These are phyloP conservation scores for Austroboletus niveus DNA, from an alignment of 1,284 basidiomycete genomes.

Conservation along the genomic window DNA sequence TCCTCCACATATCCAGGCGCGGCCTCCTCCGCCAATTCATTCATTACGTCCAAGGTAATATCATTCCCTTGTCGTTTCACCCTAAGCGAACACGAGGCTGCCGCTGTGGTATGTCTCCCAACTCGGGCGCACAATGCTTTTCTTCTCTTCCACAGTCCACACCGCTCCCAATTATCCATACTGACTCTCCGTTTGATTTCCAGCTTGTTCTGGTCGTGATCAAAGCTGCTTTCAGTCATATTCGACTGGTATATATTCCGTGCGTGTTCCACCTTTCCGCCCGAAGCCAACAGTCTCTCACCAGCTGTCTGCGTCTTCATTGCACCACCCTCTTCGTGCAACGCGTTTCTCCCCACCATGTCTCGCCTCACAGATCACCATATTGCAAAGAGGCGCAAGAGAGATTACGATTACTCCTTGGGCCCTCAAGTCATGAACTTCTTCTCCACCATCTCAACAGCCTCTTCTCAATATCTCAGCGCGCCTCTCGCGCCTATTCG, in stretches of 20 bases:
- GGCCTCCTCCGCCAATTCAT: constrained; percentile 67
- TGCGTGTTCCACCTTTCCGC: constrained; percentile 13
- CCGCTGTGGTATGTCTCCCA: constrained; percentile 9
- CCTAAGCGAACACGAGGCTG: constrained; percentile 29
- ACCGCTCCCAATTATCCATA: constrained; percentile 12
- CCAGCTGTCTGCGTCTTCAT: constrained; percentile 6
- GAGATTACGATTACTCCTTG: constrained; percentile 29
- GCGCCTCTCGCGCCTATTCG: constrained; percentile 51
- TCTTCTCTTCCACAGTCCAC: constrained; percentile 22
- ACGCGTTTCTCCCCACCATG: constrained; percentile 18
- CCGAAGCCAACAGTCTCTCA: constrained; percentile 15
- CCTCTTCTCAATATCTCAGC: constrained; percentile 47
- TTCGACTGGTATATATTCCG: constrained; percentile 32
- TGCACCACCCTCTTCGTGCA: not conserved
- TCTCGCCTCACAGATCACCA: constrained; percentile 28
- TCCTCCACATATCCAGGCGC: constrained; percentile 46
- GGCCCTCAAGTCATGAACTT: constrained; percentile 47
- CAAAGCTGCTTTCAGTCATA: constrained; percentile 23
- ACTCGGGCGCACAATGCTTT: constrained; percentile 25
- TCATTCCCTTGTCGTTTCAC: constrained; percentile 3
- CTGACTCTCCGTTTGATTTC: constrained; percentile 12
- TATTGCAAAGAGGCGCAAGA: constrained; percentile 47
- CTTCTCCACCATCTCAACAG: constrained; percentile 38
- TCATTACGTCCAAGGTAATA: constrained; percentile 56
- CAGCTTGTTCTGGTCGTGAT: constrained; percentile 27